Evolutionary conservation across 139 green algal genomes (phyloP).

Genomic region (Auxenochlorella pyrenoidosa): DNA sequence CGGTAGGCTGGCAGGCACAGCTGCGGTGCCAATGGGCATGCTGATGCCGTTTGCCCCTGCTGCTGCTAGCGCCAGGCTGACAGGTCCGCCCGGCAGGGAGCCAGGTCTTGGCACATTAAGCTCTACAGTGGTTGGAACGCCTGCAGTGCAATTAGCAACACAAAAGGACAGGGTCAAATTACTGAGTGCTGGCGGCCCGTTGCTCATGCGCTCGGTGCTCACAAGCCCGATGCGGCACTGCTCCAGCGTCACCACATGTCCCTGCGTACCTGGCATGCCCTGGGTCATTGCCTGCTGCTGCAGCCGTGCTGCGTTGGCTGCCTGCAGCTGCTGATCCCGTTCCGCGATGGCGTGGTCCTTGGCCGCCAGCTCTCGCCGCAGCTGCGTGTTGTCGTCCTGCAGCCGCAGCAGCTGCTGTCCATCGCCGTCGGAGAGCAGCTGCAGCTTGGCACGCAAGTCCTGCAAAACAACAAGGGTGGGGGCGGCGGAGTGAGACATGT

Average conservation of each 20-base stretch:
- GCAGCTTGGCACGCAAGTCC: constrained; percentile 47
- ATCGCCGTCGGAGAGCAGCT: constrained; percentile 34
- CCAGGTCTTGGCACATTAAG: neutral
- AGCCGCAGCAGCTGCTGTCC: constrained; percentile 35
- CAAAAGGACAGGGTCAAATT: no score
- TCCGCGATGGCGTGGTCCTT: constrained; percentile 15
- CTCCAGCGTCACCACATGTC: neutral
- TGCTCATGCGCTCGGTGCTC: no score
- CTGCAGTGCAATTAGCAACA: neutral
- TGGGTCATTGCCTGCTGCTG: neutral
- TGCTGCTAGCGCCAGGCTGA: neutral
- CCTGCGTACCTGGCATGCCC: no score
- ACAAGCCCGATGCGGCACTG: no score
- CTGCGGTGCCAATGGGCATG: neutral
- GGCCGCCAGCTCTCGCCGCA: constrained; percentile 39
- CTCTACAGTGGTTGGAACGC: neutral
- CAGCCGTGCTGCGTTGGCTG: neutral
- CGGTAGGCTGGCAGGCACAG: neutral
- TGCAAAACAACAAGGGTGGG: neutral
- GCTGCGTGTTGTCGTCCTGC: constrained; percentile 47
- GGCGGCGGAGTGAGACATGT: no score
- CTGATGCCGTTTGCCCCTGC: neutral
- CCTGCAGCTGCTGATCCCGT: constrained; percentile 15
- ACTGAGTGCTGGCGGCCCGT: no score
- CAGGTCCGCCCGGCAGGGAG: neutral